Base-by-base conservation (phyloP, 2,329 filamentous ascomycete species). In the Pseudopyrenochaeta lycopersici region DNA sequence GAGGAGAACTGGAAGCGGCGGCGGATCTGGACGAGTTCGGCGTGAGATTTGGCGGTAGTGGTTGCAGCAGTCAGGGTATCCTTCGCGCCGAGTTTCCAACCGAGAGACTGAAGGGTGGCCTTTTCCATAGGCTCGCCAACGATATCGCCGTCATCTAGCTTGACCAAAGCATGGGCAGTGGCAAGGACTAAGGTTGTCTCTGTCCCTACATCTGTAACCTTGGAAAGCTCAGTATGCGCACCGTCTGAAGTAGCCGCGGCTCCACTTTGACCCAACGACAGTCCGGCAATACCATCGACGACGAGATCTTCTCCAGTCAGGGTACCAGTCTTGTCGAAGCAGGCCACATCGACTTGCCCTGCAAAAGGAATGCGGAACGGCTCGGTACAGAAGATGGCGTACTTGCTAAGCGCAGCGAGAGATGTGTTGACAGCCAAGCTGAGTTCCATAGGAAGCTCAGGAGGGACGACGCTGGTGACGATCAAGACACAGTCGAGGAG, bases 81-180 rank as follows among this genome's bases (percentile, higher is more conserved):
- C 63, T 97, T 95, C 69, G 87, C 89, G 42, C 93, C 93, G n/a
- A 99, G 84, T 51, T 85, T 88, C 95, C 95, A 99, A 48, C 94
- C 93, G 10, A 99, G 87, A 50, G 94, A 92, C 43, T 84, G 82
- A 23, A 99, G 81, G 1, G 95, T 98, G 39, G 95, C 95, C 78
- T 98, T 98, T 74, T 99, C 95, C 95, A 99, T 99, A 2, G 95
- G 95, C 71, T 99, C 95, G 68, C 95, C 95, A 39, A 99, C 95
- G 64, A 98, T 90, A 11, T 99, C 95, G 17, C 95, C 95, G 74
- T 99, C 95, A 63, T 99, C 95, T 14, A 99, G 84, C 74, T 94
- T 97, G 44, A 99, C 96, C 23, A 99, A 82, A 36, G 95, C 95
- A 73, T 99, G 95, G 2, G 95, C 95, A 11, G 93, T 96, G 36